A percentile compares a stretch with the other conserved stretches of the same genome.
These are phyloP conservation scores for Evernia prunastri DNA, from an alignment of 495 filamentous ascomycete genomes.

Conservation along the genomic window DNA sequence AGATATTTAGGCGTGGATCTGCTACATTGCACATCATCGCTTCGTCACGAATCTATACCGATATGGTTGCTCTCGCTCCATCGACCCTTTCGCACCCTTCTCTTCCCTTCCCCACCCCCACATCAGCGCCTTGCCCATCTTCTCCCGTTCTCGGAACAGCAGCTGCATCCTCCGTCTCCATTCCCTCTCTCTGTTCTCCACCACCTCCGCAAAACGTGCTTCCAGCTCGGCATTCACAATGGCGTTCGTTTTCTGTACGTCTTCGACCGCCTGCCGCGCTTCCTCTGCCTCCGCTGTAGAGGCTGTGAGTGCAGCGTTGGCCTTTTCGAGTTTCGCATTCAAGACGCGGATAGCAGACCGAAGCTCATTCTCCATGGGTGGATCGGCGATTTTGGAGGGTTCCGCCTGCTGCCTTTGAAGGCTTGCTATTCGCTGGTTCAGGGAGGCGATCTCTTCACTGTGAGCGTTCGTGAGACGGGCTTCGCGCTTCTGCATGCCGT, in stretches of 20 bases:
- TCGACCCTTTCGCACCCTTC: slow-evolving; percentile 26
- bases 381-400: neutral
- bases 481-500: slow-evolving; percentile 38
- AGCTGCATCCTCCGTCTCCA: slow-evolving; percentile 47
- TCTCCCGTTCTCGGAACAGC: slow-evolving; percentile 50
- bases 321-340: slow-evolving; percentile 22
- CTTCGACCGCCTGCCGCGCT: slow-evolving; percentile 11
- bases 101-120: slow-evolving; percentile 48
- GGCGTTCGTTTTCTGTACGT: slow-evolving; percentile 14
- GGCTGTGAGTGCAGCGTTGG: slow-evolving; percentile 3
- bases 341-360: slow-evolving; percentile 35
- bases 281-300: slow-evolving; percentile 19
- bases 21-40: neutral
- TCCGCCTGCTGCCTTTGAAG: slow-evolving; percentile 6
- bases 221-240: slow-evolving; percentile 24
- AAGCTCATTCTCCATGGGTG: slow-evolving; percentile 28
- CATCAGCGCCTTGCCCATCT: slow-evolving; percentile 47
- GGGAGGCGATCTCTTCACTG: slow-evolving; percentile 4
- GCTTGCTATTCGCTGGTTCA: slow-evolving; percentile 14
- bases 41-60: slow-evolving; percentile 39
- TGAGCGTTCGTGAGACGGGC: slow-evolving; percentile 17
- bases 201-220: slow-evolving; percentile 37
- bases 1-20: neutral
- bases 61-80: slow-evolving; percentile 39
- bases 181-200: slow-evolving; percentile 46